Conservation (phyloP, 805 yeast species). For the Ogataea saltuana region DNA sequence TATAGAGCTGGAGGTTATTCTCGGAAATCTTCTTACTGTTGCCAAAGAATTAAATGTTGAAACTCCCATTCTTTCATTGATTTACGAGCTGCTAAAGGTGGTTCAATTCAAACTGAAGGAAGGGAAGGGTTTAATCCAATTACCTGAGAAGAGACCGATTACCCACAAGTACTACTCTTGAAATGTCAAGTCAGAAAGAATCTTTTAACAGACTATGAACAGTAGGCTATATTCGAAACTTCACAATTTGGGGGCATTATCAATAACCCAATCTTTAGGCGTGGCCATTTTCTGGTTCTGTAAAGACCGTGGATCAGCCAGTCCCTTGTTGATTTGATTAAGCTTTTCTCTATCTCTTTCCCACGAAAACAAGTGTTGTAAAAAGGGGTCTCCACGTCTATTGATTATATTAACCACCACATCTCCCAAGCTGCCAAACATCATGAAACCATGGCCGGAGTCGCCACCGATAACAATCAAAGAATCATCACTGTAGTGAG, state of each 20-base stretch:
- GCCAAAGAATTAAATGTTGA: conserved; percentile 49
- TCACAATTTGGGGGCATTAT: background rate
- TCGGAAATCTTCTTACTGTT: conserved; percentile 61
- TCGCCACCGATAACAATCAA: conserved; percentile 4
- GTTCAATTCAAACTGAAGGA: conserved; percentile 66
- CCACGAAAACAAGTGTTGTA: background rate
- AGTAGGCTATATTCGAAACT: too few species aligned
- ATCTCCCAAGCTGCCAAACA: conserved; percentile 5
- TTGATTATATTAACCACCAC: conserved; percentile 1
- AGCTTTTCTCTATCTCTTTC: conserved; percentile 4
- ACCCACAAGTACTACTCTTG: conserved; percentile 11
- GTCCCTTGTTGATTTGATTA: conserved; percentile 2
- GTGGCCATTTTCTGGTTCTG: conserved; percentile 5
- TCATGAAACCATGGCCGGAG: conserved; percentile 3
- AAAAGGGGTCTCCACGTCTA: background rate
- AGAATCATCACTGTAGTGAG: background rate
- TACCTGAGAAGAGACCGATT: conserved; percentile 46
- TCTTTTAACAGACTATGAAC: too few species aligned
- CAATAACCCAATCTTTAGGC: background rate
- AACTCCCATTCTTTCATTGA: conserved; percentile 58
- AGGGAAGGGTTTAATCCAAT: conserved; percentile 43
- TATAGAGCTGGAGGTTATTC: conserved; percentile 69
- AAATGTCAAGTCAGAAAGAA: too few species aligned
- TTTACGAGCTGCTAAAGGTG: conserved; percentile 61
- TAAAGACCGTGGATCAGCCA: conserved; percentile 1